Base-by-base conservation (phyloP, 495 filamentous ascomycete species). In the Platismatia glauca region DNA sequence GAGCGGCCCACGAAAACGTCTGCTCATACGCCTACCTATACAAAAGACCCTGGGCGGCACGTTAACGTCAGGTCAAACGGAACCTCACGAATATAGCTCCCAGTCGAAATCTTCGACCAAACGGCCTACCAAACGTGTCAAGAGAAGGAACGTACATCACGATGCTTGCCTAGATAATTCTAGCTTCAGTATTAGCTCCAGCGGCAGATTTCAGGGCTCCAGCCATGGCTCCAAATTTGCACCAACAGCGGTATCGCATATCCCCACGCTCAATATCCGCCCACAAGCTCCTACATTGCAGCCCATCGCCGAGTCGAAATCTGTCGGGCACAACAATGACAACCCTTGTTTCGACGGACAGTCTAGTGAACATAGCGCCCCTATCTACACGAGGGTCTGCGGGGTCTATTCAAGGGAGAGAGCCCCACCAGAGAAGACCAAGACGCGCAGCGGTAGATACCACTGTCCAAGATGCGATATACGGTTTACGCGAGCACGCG, bases 391-490 rank as follows among this genome's bases (percentile, higher is more conserved):
- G 0, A 52, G 13, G 22, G 24, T 18, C 24, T 52, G 48, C 24
- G 48, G 48, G 13, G 27, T 52, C 12, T 52, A 52, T 52, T 52
- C 48, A 13, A 29, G 4, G 48, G 48, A 52, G 24, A 52, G 31
- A 24, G 24, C 24, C 5, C 7, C 22, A 16, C 48, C 48, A 52
- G 1, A 52, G 4, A 52, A 52, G 27, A 4, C 18, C 24, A 31
- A 31, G 16, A 31, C 12, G 5, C 29, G 12, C 11, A 12, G 24
- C 13, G 48, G 48, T 18, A 4, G 4, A 7, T 18, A 52, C 7
- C 48, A 31, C 27, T 52, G 48, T 52, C 48, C 48, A 29, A 52
- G 48, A 52, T 52, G 48, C 24, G 48, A 52, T 52, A 52, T 27
- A 29, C 24, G 7, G 13, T 52, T 52, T 52, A 52, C 24, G 18